Base-by-base conservation (phyloP, 345 rosid species). In the Citrus glauca region DNA sequence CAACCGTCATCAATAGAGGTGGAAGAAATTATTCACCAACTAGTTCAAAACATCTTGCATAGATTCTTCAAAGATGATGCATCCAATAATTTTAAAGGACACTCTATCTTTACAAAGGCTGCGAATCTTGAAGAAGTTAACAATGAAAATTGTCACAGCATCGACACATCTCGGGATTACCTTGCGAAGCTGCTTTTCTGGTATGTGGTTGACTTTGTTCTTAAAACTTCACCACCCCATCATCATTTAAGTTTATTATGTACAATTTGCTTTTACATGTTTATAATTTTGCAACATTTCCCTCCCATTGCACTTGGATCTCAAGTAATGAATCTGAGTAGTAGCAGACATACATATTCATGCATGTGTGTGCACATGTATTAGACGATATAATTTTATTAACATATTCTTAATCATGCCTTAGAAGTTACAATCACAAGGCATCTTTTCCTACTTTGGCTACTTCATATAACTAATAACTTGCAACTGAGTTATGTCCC, bases 111-210 rank as follows among this genome's bases (percentile, higher is more conserved):
- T 42, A 74, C 81, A 70, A 82, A 77, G 40, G 28, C 75, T 33
- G 83, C 76, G 30, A 79, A 75, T 65, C 75, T 65, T 24, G 81
- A 75, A 68, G 87, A 86, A 59, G 82, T 77, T 57, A 77, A 75
- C 64, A 86, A 88, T 78, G 93, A 85, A 77, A 80, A 59, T 45
- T 80, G 81, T 53, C 81, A 81, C 19, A 79, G 84, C 7, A 82
- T 93, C 24, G 88, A 85, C 88, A 90, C 97, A 68, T 90, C 96
- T 19, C 90, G 98, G 10, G 99, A 93, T 86, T 90, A 95, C 80
- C 91, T 95, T 27, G 99, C 99, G 2, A 95, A 89, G 85, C 89
- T 95, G 78, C 98, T 92, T 79, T 93, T 95, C 91, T 95, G 98
- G 99, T 95, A 82, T 13, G 80, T 79, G 7, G 27, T 73, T 40